Base-by-base conservation (phyloP, 805 yeast species). In the Candida wancherniae region DNA sequence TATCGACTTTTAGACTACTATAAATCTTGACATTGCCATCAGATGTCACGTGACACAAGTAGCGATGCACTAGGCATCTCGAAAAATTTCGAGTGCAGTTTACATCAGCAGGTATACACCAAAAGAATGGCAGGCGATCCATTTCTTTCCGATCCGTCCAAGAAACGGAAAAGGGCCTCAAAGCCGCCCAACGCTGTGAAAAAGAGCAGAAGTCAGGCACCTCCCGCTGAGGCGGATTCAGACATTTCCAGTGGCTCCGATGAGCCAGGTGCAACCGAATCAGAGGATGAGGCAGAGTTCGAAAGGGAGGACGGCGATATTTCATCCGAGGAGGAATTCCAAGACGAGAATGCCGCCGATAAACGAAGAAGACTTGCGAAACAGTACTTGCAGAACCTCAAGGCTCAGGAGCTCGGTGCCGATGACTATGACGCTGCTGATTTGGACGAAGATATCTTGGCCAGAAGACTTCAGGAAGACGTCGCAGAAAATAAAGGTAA, bases 351-450 rank as follows among this genome's bases (percentile, higher is more conserved):
- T 28, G 94, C 88, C 6, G 94, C 95, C 0, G 98, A 92, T 51
- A 87, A 85, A 58, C 76, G 98, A 58, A 75, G 98, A 60, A 69
- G 97, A 51, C 69, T 92, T 37, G 97, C 97, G 11, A 87, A 87
- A 57, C 92, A 88, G 57, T 92, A 92, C 57, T 64, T 92, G 40
- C 87, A 81, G 26, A 83, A 82, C 50, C 61, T 92, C 49, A 77
- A 83, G 53, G 60, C 65, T 3, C 85, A 81, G 39, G 63, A 58
- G 35, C 22, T 52, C 17, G 71, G 55, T 7, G 65, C 58, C 18
- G 73, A 64, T 33, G 77, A 71, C 29, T 88, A 85, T 48, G 95
- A 87, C 63, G 97, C 98, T 7, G 75, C 78, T 44, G 97, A 92
- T 46, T 59, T 90, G 45, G 98, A 90, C 58, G 73, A 80, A 36